Conservation (phyloP, 208 protist genomes). For the Crithidia sp. region DNA sequence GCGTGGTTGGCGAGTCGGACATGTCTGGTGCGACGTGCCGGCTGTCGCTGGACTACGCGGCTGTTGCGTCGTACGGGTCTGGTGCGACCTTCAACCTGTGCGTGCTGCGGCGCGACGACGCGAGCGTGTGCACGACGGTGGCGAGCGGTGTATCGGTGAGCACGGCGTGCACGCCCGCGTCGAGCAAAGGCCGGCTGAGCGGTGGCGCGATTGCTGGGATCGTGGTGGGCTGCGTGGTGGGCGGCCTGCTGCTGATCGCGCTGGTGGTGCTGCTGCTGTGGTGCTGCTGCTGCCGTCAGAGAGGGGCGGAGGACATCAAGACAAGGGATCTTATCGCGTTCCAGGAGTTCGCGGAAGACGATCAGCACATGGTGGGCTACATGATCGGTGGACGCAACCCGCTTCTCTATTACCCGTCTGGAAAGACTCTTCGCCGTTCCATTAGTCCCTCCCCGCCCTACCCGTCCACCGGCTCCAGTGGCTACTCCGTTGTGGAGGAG, state of each 20-base stretch:
- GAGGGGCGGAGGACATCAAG: too few relatives aligned
- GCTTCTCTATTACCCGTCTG: constrained; percentile 41
- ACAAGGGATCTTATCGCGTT: too few relatives aligned
- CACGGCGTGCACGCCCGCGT: constrained; percentile 21
- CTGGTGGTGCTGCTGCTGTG: too few relatives aligned
- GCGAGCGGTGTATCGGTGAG: constrained; percentile 35
- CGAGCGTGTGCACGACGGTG: neutral
- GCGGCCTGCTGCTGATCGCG: too few relatives aligned
- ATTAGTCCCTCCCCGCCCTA: constrained; percentile 8
- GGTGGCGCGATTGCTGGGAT: too few relatives aligned
- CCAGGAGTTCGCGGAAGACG: constrained; percentile 28
- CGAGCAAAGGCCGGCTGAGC: too few relatives aligned
- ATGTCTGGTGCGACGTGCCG: constrained; percentile 36
- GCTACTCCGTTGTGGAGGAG: constrained; percentile 24
- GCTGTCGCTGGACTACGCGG: constrained; percentile 34
- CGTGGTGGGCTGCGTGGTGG: too few relatives aligned
- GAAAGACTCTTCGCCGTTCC: neutral
- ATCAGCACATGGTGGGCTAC: constrained; percentile 23
- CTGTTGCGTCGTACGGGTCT: constrained; percentile 28
- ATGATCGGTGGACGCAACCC: constrained; percentile 34
- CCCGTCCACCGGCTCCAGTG: constrained; percentile 14
- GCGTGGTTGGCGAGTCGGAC: constrained; percentile 30
- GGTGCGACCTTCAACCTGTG: constrained; percentile 54
- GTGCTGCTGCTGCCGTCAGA: too few relatives aligned
- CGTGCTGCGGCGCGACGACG: constrained; percentile 51